Conservation (phyloP, 768 basidiomycete species). For the Boletus barrowsii region DNA sequence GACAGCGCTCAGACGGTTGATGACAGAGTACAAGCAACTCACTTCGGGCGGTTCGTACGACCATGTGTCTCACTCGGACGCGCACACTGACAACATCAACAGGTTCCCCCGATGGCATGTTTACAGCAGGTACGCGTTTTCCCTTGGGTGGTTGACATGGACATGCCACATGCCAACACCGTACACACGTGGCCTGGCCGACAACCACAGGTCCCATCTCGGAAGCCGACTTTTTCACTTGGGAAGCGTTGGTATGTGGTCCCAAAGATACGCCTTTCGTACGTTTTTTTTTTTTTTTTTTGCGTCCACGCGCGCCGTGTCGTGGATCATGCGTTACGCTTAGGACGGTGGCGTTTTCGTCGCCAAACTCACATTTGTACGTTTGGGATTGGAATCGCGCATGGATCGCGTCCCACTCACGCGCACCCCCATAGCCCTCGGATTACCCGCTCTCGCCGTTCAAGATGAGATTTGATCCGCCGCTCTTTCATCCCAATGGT, state of each 20-base stretch:
- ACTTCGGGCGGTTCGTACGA: conserved; percentile 62
- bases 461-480: conserved; percentile 99
- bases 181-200: no score
- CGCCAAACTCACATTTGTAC: conserved; percentile 88
- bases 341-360: conserved; percentile 95
- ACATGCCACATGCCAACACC: no score
- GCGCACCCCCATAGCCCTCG: conserved; percentile 44
- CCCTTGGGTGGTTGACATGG: no score
- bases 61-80: not conserved
- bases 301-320: not conserved
- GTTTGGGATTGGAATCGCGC: not conserved
- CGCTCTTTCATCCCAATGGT: conserved; percentile 98
- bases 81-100: not conserved
- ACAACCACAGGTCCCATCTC: conserved; percentile 67
- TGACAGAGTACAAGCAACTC: conserved; percentile 91
- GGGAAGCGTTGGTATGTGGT: conserved; percentile 93
- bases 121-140: conserved; percentile 67
- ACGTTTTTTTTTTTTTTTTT: conserved; percentile 27
- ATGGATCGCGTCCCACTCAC: no score
- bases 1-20: conserved; percentile 80
- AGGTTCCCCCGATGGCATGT: conserved; percentile 92
- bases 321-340: not conserved
- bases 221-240: conserved; percentile 92
- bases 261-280: conserved; percentile 95
- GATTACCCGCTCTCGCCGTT: conserved; percentile 98